Base-by-base conservation (phyloP, 2,329 filamentous ascomycete species). In the Diplodia seriata region DNA sequence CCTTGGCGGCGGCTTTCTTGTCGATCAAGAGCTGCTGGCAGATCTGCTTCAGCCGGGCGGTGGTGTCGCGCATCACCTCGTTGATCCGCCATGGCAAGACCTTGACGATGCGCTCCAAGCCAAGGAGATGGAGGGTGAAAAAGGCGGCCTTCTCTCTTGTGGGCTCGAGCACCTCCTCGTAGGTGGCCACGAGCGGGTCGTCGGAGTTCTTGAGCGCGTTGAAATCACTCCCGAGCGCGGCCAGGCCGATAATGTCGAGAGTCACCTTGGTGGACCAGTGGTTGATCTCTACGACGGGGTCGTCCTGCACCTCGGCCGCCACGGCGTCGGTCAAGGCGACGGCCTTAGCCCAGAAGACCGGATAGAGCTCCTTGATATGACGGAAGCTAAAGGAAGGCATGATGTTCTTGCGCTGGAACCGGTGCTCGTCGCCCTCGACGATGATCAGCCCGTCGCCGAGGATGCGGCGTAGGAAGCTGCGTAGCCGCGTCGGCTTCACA, bases 311-410 rank as follows among this genome's bases (percentile, higher is more conserved):
- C 31, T 84, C 78, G 9, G 80, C 76, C 1, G 83, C 85, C 77
- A 97, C 89, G 61, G 85, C 85, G 23, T 85, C 78, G 6, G 89
- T 87, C 72, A 90, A 86, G 75, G 94, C 89, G 8, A 85, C 78
- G 0, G 89, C 86, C 79, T 96, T 97, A 23, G 80, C 74, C 93
- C 93, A 97, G 78, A 97, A 97, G 6, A 91, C 81, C 0, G 92
- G 90, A 73, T 96, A 95, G 15, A 97, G 81, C 69, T 94, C 86
- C 76, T 95, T 96, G 76, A 97, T 84, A 73, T 96, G 91, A 26
- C 93, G 87, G 75, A 92, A 96, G n/a, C 89, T 85, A 77, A 97
- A 97, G 1, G 92, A 91, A 0, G 93, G 93, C 81, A 90, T 87
- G 20, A 97, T 85, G 68, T 90, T 89, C 76, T 91, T 93, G 56